Evolutionary conservation across 768 basidiomycete genomes (phyloP), one percentile per base, ranked within the genome.

Genomic region (Royoungia palumana): DNA sequence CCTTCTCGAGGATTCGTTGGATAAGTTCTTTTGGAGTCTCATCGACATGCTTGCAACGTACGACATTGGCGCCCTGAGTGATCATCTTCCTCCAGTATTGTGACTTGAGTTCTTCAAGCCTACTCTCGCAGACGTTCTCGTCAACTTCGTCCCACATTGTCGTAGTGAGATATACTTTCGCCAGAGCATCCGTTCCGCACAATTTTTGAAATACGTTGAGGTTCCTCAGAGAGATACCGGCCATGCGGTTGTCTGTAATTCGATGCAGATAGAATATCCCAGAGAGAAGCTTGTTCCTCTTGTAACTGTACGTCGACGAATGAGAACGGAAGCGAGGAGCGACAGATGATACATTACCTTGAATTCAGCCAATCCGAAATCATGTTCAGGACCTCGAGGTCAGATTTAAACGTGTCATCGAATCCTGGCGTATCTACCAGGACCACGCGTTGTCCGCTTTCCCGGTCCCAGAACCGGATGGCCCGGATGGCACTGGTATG

Each of bases 211-310:
- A 73, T 58, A 72, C 57, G 5, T 54, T 55, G 22, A 72, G 59
- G 47, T 72, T 70, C 38, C 55, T 67, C 19, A 63, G 45, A 0
- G 69, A 57, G 0, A 64, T 57, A 11, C 67, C 73, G 0, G 56
- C 58, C 63, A 73, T 64, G 1, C 71, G 62, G 41, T 66, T 65
- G 37, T 72, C 71, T 3, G 69, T 60, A 32, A 75, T 75, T 11
- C 68, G 63, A 47, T 75, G 73, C 16, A 75, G 47, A 49, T 72
- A 75, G 19, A 75, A n/a, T 27, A 75, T 63, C 1, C 65, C 71
- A 11, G 66, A 54, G 2, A 75, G 61, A 12, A 46, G 34, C 5
- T 47, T 56, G 2, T 40, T 5, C 8, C 36, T 44, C 12, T 24
- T 35, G 39, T 58, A 58, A 27, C 56, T 61, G 17, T 6, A 8